Evolutionary conservation across 2,329 filamentous ascomycete genomes (phyloP).

Genomic region (Hypoxylon sp.): DNA sequence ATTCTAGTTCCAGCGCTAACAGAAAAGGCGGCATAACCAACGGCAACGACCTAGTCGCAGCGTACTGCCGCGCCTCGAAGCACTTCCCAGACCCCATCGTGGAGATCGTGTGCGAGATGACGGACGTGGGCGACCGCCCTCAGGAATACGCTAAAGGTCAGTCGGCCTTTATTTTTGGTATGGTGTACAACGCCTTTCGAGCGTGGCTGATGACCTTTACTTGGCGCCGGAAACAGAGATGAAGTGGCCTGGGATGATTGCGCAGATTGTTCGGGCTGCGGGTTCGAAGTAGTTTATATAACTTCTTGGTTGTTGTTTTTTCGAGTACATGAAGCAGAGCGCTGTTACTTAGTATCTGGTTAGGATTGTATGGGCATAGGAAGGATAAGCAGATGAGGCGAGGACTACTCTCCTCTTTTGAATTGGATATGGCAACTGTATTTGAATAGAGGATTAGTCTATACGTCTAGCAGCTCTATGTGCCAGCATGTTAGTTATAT

Average conservation of each 20-base stretch:
- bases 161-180: constrained; percentile 51
- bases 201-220: constrained; percentile 48
- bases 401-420: neutral
- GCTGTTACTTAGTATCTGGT: neutral
- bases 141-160: constrained; percentile 59
- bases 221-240: constrained; percentile 20
- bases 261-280: constrained; percentile 1
- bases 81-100: constrained; percentile 60
- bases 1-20: neutral
- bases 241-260: neutral
- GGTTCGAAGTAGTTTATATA: neutral
- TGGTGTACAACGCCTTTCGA: constrained; percentile 54
- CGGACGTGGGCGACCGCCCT: constrained; percentile 64
- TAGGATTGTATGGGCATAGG: neutral
- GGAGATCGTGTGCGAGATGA: constrained; percentile 60
- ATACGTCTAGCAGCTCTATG: neutral
- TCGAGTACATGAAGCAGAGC: neutral
- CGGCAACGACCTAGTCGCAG: constrained; percentile 67
- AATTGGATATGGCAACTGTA: neutral
- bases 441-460: neutral
- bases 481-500: neutral
- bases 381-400: neutral
- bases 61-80: constrained; percentile 61
- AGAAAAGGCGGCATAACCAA: constrained; percentile 66
- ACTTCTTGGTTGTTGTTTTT: neutral